Percentiles rank a stretch among this genome's conserved stretches.
Evolutionary conservation across 164 flowering plant species (phyloP).

Genomic region (Santalum album): DNA sequence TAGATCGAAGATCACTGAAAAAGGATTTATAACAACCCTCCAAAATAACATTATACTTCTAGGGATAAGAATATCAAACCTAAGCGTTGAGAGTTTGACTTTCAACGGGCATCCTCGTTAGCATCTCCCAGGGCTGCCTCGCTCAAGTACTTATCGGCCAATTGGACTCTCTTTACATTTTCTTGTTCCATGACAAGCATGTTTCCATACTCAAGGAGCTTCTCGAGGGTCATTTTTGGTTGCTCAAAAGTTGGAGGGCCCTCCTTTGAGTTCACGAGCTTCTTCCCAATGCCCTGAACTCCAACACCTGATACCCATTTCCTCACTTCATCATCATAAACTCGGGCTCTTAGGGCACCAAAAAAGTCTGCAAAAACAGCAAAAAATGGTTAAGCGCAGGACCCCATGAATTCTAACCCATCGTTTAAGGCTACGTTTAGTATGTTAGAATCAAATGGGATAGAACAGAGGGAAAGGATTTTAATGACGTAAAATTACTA

Average conservation of each 20-base stretch:
- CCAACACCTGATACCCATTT: conserved; percentile 39
- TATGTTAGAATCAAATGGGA: too few species aligned
- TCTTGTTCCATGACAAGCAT: conserved; percentile 48
- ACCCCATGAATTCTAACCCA: too few species aligned
- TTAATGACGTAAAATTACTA: too few species aligned
- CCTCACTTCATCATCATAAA: conserved; percentile 47
- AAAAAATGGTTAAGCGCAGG: too few species aligned
- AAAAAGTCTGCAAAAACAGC: conserved; percentile 31
- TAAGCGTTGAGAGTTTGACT: conserved; percentile 27
- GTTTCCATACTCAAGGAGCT: conserved; percentile 39
- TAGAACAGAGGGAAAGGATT: too few species aligned
- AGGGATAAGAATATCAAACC: conserved; percentile 10
- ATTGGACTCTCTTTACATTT: conserved; percentile 53
- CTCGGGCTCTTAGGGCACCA: conserved; percentile 45
- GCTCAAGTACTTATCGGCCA: conserved; percentile 31
- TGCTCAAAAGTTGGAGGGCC: conserved; percentile 48
- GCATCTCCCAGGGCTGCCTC: conserved; percentile 47
- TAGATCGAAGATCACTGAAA: conserved; percentile 37
- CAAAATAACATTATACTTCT: not conserved
- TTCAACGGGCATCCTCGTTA: conserved; percentile 26
- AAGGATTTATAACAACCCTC: conserved; percentile 15
- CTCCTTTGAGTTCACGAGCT: conserved; percentile 47
- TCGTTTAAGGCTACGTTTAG: too few species aligned
- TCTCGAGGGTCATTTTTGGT: conserved; percentile 37
- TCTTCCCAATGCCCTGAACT: conserved; percentile 29